These are phyloP conservation scores for Leccinum uliginosum DNA, from an alignment of 768 basidiomycete genomes.

Conservation along the genomic window DNA sequence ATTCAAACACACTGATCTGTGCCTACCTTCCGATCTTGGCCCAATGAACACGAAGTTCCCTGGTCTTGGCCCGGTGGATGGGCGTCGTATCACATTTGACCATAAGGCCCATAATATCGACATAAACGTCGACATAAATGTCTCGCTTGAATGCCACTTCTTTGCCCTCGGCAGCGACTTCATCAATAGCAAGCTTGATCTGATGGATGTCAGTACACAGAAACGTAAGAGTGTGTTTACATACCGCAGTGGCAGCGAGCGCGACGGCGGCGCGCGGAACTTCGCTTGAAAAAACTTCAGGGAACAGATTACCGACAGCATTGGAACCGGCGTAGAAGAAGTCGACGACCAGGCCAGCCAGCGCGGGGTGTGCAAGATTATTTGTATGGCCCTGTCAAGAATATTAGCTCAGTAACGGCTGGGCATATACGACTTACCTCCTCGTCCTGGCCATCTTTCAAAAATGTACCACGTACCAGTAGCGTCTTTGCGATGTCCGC, in stretches of 20 bases:
- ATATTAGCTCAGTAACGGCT: background rate
- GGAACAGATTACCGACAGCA: background rate
- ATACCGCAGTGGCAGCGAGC: background rate
- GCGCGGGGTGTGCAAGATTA: background rate
- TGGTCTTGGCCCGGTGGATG: background rate
- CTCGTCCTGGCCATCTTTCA: background rate
- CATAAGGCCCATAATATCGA: background rate
- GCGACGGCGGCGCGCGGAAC: background rate
- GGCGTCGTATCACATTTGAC: background rate
- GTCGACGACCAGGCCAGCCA: background rate
- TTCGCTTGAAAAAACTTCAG: background rate
- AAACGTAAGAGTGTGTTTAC: background rate
- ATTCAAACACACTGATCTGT: background rate
- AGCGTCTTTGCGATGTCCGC: background rate
- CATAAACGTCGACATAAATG: background rate
- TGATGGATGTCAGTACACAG: background rate
- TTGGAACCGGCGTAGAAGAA: constrained; percentile 1
- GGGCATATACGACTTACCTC: background rate
- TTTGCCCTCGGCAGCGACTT: background rate
- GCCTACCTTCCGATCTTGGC: background rate
- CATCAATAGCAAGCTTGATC: background rate
- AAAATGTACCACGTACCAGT: background rate
- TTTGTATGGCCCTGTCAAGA: background rate
- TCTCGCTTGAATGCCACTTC: background rate
- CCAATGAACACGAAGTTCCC: background rate